Evolutionary conservation across 1,284 basidiomycete species (phyloP).

Genomic region (Trametes hirsuta): DNA sequence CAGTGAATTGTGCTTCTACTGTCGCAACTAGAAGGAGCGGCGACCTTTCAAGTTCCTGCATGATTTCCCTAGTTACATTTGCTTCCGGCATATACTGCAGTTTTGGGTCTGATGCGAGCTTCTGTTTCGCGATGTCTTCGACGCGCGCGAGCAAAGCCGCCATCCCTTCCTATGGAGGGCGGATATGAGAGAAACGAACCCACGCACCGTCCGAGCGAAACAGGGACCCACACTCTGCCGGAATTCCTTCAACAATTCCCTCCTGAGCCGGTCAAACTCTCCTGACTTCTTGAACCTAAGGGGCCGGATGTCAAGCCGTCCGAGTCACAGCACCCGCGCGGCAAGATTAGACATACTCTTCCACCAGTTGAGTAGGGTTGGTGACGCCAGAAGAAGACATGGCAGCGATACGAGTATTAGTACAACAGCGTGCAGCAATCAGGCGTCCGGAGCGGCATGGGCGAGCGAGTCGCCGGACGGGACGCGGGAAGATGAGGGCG

Average conservation of each 20-base stretch:
- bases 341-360: conserved; percentile 47
- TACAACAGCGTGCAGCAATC: conserved; percentile 2
- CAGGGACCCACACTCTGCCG: conserved; percentile 57
- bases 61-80: conserved; percentile 57
- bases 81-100: conserved; percentile 59
- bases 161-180: conserved; percentile 49
- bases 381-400: conserved; percentile 42
- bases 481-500: conserved; percentile 17
- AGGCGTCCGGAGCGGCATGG: neutral
- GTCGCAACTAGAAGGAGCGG: conserved; percentile 20
- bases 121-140: conserved; percentile 61
- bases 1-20: neutral
- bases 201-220: conserved; percentile 13
- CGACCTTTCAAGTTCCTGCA: conserved; percentile 74
- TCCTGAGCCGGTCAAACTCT: conserved; percentile 74
- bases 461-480: neutral
- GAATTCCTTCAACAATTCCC: conserved; percentile 66
- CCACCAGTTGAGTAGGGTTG: conserved; percentile 59
- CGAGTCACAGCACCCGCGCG: neutral
- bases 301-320: neutral
- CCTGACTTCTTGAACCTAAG: conserved; percentile 78
- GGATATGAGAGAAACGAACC: conserved; percentile 14
- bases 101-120: conserved; percentile 56
- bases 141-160: conserved; percentile 56
- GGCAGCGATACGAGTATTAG: conserved; percentile 14